phyloP scores from a whole-genome alignment of 2,329 filamentous ascomycete species.

The Alternaria postmessia region DNA sequence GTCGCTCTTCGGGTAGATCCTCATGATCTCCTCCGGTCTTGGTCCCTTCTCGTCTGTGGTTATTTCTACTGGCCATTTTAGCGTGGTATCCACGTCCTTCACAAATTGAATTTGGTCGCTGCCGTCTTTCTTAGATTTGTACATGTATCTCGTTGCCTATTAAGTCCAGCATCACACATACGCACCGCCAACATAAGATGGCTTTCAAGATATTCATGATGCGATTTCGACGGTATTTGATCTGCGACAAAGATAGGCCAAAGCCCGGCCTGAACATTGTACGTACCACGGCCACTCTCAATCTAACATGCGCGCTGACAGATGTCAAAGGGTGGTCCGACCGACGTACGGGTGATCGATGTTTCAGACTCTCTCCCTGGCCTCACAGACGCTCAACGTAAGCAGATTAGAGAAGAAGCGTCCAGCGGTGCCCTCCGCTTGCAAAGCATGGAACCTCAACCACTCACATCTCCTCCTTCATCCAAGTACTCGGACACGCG shows the following conservation, averaged over 20 bases:
- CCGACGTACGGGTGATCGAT: slow-evolving; percentile 41
- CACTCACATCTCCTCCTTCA: slow-evolving; percentile 22
- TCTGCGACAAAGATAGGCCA: neutral
- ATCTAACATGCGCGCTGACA: neutral
- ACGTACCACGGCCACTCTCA: neutral
- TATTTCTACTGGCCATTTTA: slow-evolving; percentile 3
- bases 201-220: neutral
- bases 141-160: neutral
- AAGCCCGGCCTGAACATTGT: neutral
- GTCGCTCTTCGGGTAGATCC: slow-evolving; percentile 1
- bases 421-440: slow-evolving; percentile 39
- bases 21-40: neutral
- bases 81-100: neutral
- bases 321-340: slow-evolving; percentile 36
- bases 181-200: neutral
- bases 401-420: slow-evolving; percentile 42
- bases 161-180: neutral
- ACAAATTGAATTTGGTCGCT: neutral
- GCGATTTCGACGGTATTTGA: neutral
- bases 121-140: neutral
- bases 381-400: slow-evolving; percentile 39
- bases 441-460: slow-evolving; percentile 29
- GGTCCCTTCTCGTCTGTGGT: slow-evolving; percentile 4
- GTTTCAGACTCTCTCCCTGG: slow-evolving; percentile 38
- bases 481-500: slow-evolving; percentile 21